Evolutionary conservation across 148 eudicot genomes (phyloP), one percentile per base, ranked within the genome.

Genomic region (Rhododendron griersonianum): DNA sequence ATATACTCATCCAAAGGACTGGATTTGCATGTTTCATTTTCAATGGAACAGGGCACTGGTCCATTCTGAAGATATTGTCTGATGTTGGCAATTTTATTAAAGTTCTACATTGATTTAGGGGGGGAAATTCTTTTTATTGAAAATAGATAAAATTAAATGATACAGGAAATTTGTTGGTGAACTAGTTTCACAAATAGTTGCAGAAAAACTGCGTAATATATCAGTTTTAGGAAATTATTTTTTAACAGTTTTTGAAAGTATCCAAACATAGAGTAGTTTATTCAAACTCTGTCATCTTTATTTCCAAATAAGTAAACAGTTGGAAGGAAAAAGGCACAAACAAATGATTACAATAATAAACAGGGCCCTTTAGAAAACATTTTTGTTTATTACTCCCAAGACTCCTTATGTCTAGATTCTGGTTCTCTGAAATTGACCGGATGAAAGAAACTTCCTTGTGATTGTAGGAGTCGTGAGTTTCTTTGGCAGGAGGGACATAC

Each of bases 401-500:
- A 44, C 47, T 39, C 63, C 69, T 65, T 14, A 10, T 21, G 44
- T 57, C 16, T 35, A 25, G 78, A 59, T 5, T 55, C 37, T 23
- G 47, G 44, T 5, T 80, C 39, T 53, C 59, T 82, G n/a, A 85
- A 39, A 77, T 73, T 25, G 53, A 67, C 84, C 37, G 35, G 37
- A 37, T 13, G 13, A 39, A 19, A 4, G 19, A 14, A 81, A 80
- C 45, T 25, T 80, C 35, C 28, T 69, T 88, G 41, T 91, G 83
- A 59, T 73, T 90, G 80, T 88, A 98, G 99, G 99, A 98, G 99
- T 85, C 95, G 99, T 74, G 99, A 98, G 88, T 98, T 95, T 89
- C 98, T 95, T 78, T 95, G 99, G 99, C 99, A 98, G 88, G 99
- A 98, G 89, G 99, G 99, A 11, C 99, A 98, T 81, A 98, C 99